Base-by-base conservation (phyloP, 2,329 filamentous ascomycete genomes). In the Fusarium xyrophilum region DNA sequence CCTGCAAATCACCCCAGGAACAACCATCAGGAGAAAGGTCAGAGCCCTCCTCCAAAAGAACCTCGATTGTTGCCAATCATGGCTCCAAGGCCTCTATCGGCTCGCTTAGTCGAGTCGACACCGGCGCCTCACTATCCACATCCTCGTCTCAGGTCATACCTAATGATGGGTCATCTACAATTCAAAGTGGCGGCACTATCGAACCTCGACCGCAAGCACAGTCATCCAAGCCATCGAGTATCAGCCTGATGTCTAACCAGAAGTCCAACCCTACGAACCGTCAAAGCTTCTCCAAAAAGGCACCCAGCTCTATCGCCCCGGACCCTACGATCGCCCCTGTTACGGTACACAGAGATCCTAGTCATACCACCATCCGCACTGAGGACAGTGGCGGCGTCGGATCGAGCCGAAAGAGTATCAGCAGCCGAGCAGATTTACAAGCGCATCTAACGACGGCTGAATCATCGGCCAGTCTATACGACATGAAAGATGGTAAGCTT, bases 311-410 rank as follows among this genome's bases (percentile, higher is more conserved):
- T n/a, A 78, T 79, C 4, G 74, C 79, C 9, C 77, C 79, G 7
- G 80, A 82, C 23, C 79, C 79, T 28, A 83, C 78, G 64, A 82
- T 86, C 32, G 79, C 83, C 2, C 82, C 86, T 6, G 78, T 85
- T 15, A 83, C 84, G 51, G 81, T 85, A 57, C 83, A 85, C 60
- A 79, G 77, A 62, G 85, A 88, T 54, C 75, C 76, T 25, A 76
- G 78, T 48, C 82, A 84, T 47, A 82, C 77, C 33, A 76, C 81
- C 3, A 71, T 76, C 25, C 80, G 78, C 35, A 75, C 77, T 3
- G 83, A 86, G 21, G 84, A 86, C 30, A 76, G 76, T n/a, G 73
- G 76, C n/a, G 76, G 71, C 51, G 80, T 77, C 38, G 74, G 73
- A 23, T 76, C 76, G 35, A 75, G 75, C 35, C 79, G 80, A 61